phyloP scores from a whole-genome alignment of 495 filamentous ascomycete species.

The Podospora tetraspora region DNA sequence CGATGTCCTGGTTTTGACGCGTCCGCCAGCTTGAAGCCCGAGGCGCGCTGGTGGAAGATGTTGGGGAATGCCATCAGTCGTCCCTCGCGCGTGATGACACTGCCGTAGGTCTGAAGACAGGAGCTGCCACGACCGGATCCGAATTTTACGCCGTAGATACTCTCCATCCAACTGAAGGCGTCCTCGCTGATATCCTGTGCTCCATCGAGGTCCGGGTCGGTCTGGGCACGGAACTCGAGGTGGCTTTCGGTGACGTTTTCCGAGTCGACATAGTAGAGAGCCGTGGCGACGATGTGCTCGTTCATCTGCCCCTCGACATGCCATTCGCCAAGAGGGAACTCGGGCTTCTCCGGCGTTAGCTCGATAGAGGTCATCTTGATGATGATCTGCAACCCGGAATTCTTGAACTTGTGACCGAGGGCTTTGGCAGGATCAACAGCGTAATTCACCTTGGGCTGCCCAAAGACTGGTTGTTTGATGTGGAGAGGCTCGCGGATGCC shows the following conservation, averaged over 20 bases:
- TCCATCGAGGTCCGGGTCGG: conserved; percentile 27
- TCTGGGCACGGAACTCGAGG: conserved; percentile 49
- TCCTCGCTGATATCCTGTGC: conserved; percentile 11
- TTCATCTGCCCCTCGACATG: conserved; percentile 54
- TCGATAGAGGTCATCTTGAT: conserved; percentile 61
- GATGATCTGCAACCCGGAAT: conserved; percentile 53
- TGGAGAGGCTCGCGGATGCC: conserved; percentile 26
- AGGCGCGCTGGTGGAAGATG: conserved; percentile 49
- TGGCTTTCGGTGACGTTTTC: conserved; percentile 53
- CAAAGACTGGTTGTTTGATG: conserved; percentile 5
- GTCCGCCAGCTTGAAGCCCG: conserved; percentile 46
- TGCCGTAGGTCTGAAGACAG: conserved; percentile 32
- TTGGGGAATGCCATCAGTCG: conserved; percentile 41
- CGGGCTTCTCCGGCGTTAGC: conserved; percentile 54
- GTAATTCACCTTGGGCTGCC: conserved; percentile 29
- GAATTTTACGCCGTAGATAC: conserved; percentile 25
- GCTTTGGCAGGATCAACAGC: conserved; percentile 21
- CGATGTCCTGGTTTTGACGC: conserved; percentile 48
- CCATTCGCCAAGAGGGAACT: conserved; percentile 27
- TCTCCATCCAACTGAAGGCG: conserved; percentile 21
- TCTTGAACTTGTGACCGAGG: conserved; percentile 34
- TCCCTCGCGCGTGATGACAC: conserved; percentile 30
- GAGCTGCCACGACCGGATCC: not conserved
- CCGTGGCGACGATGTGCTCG: conserved; percentile 54
- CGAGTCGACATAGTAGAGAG: conserved; percentile 56